phyloP scores from a whole-genome alignment of 1,139 yeast species.

The Casaregolazyma lundiana region DNA sequence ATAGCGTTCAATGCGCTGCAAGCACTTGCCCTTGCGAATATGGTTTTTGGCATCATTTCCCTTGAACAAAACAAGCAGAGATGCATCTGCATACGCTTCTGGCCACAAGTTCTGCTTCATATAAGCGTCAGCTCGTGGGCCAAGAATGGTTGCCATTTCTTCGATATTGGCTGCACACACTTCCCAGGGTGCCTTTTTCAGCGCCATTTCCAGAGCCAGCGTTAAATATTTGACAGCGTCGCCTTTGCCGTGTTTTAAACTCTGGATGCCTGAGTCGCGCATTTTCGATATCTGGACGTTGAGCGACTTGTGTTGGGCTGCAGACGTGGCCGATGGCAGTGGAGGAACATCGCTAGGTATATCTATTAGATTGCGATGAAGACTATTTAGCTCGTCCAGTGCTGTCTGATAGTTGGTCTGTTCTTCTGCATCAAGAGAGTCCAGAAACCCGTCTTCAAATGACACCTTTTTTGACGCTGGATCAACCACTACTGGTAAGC shows the following conservation, averaged over 20 bases:
- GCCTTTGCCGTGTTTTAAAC: slow-evolving; percentile 57
- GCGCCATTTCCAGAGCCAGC: slow-evolving; percentile 77
- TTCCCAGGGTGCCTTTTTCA: slow-evolving; percentile 82
- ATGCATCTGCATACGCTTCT: slow-evolving; percentile 79
- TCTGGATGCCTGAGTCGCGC: slow-evolving; percentile 65
- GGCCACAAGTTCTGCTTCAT: slow-evolving; percentile 59
- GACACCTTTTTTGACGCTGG: slow-evolving; percentile 31
- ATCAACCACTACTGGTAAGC: slow-evolving; percentile 23
- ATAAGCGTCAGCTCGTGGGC: slow-evolving; percentile 80
- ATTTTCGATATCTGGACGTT: slow-evolving; percentile 66
- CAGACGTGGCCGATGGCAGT: slow-evolving; percentile 48
- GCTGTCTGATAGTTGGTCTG: slow-evolving; percentile 33
- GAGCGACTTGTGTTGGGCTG: slow-evolving; percentile 33
- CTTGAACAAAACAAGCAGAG: slow-evolving; percentile 63
- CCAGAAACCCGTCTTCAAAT: slow-evolving; percentile 26
- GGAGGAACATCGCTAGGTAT: slow-evolving; percentile 60
- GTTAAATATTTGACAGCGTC: slow-evolving; percentile 74
- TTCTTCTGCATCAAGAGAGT: slow-evolving; percentile 15
- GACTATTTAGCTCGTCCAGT: slow-evolving; percentile 48
- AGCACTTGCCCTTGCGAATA: slow-evolving; percentile 74
- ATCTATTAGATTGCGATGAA: slow-evolving; percentile 56
- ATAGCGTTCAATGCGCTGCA: slow-evolving; percentile 62
- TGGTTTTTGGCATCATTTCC: slow-evolving; percentile 69
- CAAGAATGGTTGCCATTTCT: slow-evolving; percentile 67
- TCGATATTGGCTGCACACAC: slow-evolving; percentile 73